Base-by-base conservation (phyloP, 2,329 filamentous ascomycete genomes). In the Alternaria novae-zelandiae region DNA sequence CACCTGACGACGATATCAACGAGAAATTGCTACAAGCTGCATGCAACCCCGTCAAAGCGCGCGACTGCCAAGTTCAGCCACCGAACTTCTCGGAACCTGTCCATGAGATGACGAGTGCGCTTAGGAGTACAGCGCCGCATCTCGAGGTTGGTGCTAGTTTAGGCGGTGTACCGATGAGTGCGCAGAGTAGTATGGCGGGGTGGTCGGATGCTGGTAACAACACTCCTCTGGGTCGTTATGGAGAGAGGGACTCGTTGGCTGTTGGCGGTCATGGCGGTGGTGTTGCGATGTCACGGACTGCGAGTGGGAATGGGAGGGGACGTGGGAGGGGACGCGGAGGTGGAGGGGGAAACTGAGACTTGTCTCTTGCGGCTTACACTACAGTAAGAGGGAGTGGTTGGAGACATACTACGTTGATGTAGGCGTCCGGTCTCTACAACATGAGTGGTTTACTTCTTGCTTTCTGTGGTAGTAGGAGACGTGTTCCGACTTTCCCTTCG, bases 81-180 rank as follows among this genome's bases (percentile, higher is more conserved):
- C 78, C 78, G 1, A 71, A 74, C 6, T 77, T 75, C 54, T 63
- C 64, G 3, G 71, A 72, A 30, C 76, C 77, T 0, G 69, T 75
- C 1, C 73, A 73, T 15, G 78, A 79, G 50, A 79, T 79, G 17
- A 78, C 76, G 4, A 71, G 63, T 15, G 68, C 75, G 26, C 70
- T 80, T 4, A 63, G 78, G 13, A 66, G 63, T 10, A 59, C 74
- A 11, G 72, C 70, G 8, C 78, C 77, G 7, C 77, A 78, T 60
- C 67, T 80, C 5, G 78, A 79, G 51, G 71, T 78, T 13, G 74
- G 73, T 3, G 53, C 51, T 21, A 66, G 63, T 2, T 59, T 78
- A 15, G 77, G 79, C 6, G 78, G 78, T 25, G 75, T 80, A 15
- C 73, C 79, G 2, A 82, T 81, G 80, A 81, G 80, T 44, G 74